phyloP scores from a whole-genome alignment of 768 basidiomycete species.

The Tylopilus intermedius region DNA sequence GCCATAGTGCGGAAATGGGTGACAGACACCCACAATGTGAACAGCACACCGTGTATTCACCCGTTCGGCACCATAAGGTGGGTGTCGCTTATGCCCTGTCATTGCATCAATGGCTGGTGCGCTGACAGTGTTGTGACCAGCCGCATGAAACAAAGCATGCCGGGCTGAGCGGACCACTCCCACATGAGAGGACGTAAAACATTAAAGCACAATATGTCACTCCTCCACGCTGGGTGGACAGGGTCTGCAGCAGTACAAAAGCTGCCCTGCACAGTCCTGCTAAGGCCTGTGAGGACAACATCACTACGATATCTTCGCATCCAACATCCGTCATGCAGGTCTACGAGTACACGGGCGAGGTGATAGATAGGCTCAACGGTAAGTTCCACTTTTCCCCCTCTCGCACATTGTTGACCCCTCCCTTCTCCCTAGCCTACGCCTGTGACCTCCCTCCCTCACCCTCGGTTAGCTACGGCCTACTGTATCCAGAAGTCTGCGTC shows the following conservation, averaged over 20 bases:
- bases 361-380: background rate
- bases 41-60: too few relatives aligned
- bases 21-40: too few relatives aligned
- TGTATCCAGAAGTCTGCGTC: constrained; percentile 3
- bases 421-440: background rate
- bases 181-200: background rate
- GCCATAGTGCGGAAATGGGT: too few relatives aligned
- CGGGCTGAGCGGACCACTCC: background rate
- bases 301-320: background rate
- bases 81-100: too few relatives aligned
- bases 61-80: too few relatives aligned
- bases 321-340: background rate
- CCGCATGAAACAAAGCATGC: background rate
- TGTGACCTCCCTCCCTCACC: background rate
- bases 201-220: background rate
- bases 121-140: too few relatives aligned
- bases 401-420: background rate
- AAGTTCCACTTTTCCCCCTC: background rate
- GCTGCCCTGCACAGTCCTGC: background rate
- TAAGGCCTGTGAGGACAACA: background rate
- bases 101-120: too few relatives aligned
- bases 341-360: constrained; percentile 1
- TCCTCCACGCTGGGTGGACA: background rate
- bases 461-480: background rate
- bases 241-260: background rate